phyloP scores from a whole-genome alignment of 139 green algal genomes.

The Nannochloris sp. region DNA sequence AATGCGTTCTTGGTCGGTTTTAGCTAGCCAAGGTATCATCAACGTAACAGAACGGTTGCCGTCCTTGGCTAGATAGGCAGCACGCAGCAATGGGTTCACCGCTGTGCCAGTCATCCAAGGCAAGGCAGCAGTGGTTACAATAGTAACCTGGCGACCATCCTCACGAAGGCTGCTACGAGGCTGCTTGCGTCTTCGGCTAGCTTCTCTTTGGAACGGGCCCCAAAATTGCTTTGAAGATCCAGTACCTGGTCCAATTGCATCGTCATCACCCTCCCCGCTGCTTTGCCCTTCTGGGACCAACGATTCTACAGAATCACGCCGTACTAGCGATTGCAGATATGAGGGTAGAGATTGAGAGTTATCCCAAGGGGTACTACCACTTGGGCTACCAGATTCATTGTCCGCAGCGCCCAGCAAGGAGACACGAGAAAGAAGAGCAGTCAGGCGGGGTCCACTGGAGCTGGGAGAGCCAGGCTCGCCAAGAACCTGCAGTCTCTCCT shows the following conservation, averaged over 20 bases:
- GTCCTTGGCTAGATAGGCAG: slow-evolving; percentile 85
- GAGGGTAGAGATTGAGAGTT: slow-evolving; percentile 7
- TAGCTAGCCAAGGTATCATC: slow-evolving; percentile 85
- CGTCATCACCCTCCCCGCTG: slow-evolving; percentile 2
- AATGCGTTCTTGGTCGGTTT: slow-evolving; percentile 81
- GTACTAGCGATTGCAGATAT: slow-evolving; percentile 11
- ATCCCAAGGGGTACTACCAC: no score
- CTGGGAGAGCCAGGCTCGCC: slow-evolving; percentile 18
- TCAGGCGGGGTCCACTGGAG: slow-evolving; percentile 3
- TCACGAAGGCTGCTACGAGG: slow-evolving; percentile 51
- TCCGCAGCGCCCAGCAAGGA: no score
- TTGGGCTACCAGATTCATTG: no score
- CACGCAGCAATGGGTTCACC: slow-evolving; percentile 96
- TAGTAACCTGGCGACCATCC: slow-evolving; percentile 75
- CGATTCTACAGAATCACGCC: slow-evolving; percentile 12
- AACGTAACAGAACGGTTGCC: slow-evolving; percentile 50
- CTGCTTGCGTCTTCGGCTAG: neutral
- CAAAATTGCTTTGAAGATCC: neutral
- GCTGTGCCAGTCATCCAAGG: slow-evolving; percentile 98
- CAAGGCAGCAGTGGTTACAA: slow-evolving; percentile 94
- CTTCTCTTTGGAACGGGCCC: slow-evolving; percentile 17
- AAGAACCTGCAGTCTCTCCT: slow-evolving; percentile 11
- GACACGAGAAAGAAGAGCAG: slow-evolving; percentile 6
- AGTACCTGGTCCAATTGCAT: neutral
- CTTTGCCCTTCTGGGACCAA: slow-evolving; percentile 11